Percentiles rank a stretch among this genome's conserved stretches.
Evolutionary conservation across 2,329 filamentous ascomycete species (phyloP).

Genomic region (Sarocladiaceae sp.): DNA sequence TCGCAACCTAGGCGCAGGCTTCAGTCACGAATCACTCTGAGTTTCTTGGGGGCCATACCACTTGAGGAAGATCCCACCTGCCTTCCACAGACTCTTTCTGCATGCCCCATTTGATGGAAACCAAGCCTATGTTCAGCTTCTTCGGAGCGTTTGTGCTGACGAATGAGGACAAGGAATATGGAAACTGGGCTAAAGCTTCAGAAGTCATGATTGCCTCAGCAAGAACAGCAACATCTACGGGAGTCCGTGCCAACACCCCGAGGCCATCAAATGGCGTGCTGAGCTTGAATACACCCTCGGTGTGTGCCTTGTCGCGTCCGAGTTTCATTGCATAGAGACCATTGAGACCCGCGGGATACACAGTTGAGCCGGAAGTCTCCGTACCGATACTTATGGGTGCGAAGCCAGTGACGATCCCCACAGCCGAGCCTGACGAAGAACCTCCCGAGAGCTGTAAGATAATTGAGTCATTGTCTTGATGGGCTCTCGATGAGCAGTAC

Average conservation of each 20-base stretch:
- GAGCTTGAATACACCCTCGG: constrained; percentile 11
- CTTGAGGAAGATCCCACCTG: background rate
- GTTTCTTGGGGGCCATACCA: background rate
- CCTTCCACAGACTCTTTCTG: background rate
- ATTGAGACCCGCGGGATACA: constrained; percentile 11
- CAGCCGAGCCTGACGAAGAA: constrained; percentile 11
- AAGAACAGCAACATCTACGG: background rate
- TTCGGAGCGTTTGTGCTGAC: background rate
- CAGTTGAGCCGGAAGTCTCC: constrained; percentile 8
- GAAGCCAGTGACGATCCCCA: constrained; percentile 10
- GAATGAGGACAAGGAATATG: background rate
- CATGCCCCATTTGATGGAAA: background rate
- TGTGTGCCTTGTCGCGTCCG: background rate
- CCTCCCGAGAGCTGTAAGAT: background rate
- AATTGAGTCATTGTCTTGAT: background rate
- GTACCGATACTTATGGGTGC: constrained; percentile 10
- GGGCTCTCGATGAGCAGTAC: background rate
- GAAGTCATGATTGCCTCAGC: background rate
- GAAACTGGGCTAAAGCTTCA: background rate
- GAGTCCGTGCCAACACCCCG: constrained; percentile 9
- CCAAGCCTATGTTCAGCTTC: background rate
- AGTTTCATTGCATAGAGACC: constrained; percentile 11
- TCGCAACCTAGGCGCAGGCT: background rate
- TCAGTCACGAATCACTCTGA: no score
- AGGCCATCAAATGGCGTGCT: constrained; percentile 10